Evolutionary conservation across 2,329 filamentous ascomycete genomes (phyloP), one percentile per base, ranked within the genome.

Genomic region (Hymenoscyphus fructigenus): DNA sequence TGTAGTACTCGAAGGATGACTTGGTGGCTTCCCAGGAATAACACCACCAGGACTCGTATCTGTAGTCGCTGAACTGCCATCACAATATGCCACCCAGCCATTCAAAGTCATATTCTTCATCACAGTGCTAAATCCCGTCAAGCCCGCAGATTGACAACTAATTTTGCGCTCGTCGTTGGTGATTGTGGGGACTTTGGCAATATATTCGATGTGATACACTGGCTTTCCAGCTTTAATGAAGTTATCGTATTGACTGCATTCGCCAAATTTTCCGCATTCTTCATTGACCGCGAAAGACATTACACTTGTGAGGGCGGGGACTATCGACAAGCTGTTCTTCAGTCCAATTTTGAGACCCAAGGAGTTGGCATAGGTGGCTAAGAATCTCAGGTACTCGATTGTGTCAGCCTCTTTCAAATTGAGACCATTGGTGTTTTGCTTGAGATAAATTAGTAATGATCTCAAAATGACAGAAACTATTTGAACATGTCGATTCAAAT

Each of bases 151-250:
- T 41, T 38, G 20, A 61, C 63, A 65, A 41, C 28, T 29, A 17
- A 26, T 53, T 36, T 20, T 57, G 12, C 20, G 44, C 41, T 57
- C 57, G 28, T 50, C 57, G n/a, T 29, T 28, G 15, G 57, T 63
- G 23, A 63, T 36, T 12, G 26, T 9, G 2, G 63, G 55, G 1
- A 34, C 34, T 55, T 60, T 63, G 14, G 83, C 78, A 2, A 87
- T 86, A 71, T 91, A 91, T 77, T 91, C 89, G 67, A 91, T 89
- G 73, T 90, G 85, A 74, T 91, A 91, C 34, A 91, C 88, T 1
- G 88, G 88, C 75, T 91, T 91, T 38, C 80, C 79, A 6, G 82
- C 82, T 12, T 81, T 70, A 65, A 88, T 82, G 72, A 91, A 91
- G 7, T 81, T 75, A 1, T 78, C 75, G 73, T 86, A 90, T 2